Evolutionary conservation across 2,329 filamentous ascomycete genomes (phyloP), one percentile per base, ranked within the genome.

Genomic region (Diaporthe vaccinii): DNA sequence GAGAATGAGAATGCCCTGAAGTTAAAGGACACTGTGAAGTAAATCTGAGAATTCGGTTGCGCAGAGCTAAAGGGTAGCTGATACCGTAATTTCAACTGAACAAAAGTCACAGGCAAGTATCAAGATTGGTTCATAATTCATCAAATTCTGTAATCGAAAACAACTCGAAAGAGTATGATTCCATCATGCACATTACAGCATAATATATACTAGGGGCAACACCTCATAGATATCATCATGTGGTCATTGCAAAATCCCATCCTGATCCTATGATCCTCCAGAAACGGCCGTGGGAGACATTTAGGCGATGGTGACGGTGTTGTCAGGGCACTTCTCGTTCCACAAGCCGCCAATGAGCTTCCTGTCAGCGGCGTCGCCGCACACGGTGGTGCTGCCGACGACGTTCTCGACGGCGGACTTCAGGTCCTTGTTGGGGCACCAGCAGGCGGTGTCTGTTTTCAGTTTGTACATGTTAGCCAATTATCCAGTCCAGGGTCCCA

Each of bases 241-340:
- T 68, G 46, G 65, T 28, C 62, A 53, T 68, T 68, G 31, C 61
- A 17, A 53, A 39, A 51, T 51, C 44, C 39, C 28, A 7, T 20
- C 44, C 31, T 39, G 3, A 3, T 12, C 14, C 2, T 4, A 31
- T 36, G 3, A 46, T n/a, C 62, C 31, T 39, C 44, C 22, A 36
- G 22, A 14, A 53, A 25, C 14, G 1, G 31, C 17, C 22, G 9
- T 39, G 25, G 41, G 8, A 2, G 28, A 20, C 4, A 41, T 39
- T 28, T 68, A 68, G 31, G 31, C 46, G 46, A 39, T 53, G 31
- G 31, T 53, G 22, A 68, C 46, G 15, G 65, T 39, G 22, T 68
- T 53, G 14, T 68, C 65, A 7, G 65, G 46, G 46, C 65, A 68
- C 46, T 53, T 53, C 31, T 28, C 46, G 31, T 68, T 68, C 65